Evolutionary conservation across 306 rosid species (phyloP), one percentile per base, ranked within the genome.

Genomic region (Senna tora): DNA sequence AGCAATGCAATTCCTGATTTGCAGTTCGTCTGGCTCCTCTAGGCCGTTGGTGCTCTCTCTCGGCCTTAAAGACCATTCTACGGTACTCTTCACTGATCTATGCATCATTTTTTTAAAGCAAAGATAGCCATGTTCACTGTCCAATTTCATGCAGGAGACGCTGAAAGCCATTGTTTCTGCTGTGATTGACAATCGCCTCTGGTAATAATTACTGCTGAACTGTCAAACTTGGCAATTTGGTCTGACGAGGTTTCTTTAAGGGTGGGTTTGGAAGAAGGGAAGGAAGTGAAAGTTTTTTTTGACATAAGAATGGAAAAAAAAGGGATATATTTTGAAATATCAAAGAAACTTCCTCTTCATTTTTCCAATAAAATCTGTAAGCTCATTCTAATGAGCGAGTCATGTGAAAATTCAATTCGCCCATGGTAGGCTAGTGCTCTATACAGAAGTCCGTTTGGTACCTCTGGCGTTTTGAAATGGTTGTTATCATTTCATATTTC

Each of bases 61-160:
- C 69, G 96, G 98, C 73, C 96, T 94, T 55, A 91, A 83, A 88
- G 97, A 94, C 78, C 94, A 94, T 83, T 86, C 97, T 25, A 71
- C 33, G 89, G 97, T 87, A 84, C 34, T 15, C 33, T 57, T 33
- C 64, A 32, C 41, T 56, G 1, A 19, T 65, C 53, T 72, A 2
- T 25, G 50, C 16, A 14, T 68, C 7, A 61, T 21, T 47, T 54
- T 54, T 20, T 22, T 25, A 9, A 0, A 41, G 13, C 11, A 20
- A 55, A 12, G 19, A 50, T 17, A 22, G 50, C 70, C 19, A 33
- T 17, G 5, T 70, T 71, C 69, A 69, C 34, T 5, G 38, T 76
- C 38, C 36, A 30, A 13, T 42, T 54, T 71, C 36, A 54, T 80
- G 87, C 88, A 93, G 98, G 98, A 87, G 81, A 93, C 97, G 5